Conservation (phyloP, 176 grass and related monocot genomes). For the Olyra latifolia region DNA sequence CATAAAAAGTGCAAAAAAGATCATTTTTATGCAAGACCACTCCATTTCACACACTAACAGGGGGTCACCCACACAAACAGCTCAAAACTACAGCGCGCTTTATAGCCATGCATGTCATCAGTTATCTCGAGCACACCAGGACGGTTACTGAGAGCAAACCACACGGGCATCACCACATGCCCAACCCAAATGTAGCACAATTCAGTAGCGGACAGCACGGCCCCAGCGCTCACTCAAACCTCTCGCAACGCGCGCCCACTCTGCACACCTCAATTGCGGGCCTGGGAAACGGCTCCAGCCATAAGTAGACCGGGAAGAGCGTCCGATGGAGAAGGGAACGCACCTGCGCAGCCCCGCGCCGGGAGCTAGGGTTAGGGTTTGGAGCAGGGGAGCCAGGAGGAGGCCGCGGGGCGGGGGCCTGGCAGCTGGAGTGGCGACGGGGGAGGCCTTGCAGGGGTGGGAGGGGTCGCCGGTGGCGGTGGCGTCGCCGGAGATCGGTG, state of each 20-base stretch:
- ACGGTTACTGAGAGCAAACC: neutral
- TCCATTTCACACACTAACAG: conserved; percentile 20
- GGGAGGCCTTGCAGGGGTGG: neutral
- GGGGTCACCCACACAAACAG: neutral
- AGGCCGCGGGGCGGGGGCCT: conserved; percentile 13
- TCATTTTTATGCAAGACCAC: conserved; percentile 16
- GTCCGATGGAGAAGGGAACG: conserved; percentile 15
- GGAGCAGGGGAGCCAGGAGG: neutral
- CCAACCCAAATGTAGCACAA: conserved; percentile 38
- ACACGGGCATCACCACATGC: neutral
- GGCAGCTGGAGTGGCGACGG: neutral
- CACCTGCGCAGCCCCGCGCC: conserved; percentile 30
- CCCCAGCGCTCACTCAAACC: neutral
- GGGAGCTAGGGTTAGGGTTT: conserved; percentile 76
- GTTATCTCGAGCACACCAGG: neutral
- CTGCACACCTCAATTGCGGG: conserved; percentile 26
- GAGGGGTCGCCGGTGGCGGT: neutral
- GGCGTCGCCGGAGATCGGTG: conserved; percentile 35
- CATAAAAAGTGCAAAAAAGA: conserved; percentile 13
- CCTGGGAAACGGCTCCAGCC: neutral
- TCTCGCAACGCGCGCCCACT: neutral
- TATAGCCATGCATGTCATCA: conserved; percentile 20
- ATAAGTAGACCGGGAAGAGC: neutral
- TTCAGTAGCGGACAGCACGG: conserved; percentile 19
- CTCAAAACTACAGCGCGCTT: neutral